These are phyloP conservation scores for Fusarium pseudonygamai DNA, from an alignment of 2,329 filamentous ascomycete genomes.

Conservation along the genomic window DNA sequence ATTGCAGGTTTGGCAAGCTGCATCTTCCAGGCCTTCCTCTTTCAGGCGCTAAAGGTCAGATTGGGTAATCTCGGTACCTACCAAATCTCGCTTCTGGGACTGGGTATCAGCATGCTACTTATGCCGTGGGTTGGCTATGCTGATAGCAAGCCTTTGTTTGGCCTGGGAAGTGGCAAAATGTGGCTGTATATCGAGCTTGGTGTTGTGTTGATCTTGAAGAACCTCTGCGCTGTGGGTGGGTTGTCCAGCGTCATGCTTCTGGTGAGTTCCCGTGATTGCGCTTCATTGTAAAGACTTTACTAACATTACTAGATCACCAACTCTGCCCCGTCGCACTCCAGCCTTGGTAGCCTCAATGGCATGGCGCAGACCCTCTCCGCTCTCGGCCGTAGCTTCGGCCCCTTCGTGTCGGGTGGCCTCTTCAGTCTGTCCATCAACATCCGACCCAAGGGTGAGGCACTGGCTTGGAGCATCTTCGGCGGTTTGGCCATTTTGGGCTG, in stretches of 20 bases:
- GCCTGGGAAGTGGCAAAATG: slow-evolving; percentile 68
- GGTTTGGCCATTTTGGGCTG: slow-evolving; percentile 85
- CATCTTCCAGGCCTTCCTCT: slow-evolving; percentile 86
- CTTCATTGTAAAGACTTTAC: no score
- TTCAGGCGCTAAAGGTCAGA: slow-evolving; percentile 78
- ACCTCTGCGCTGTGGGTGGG: slow-evolving; percentile 87
- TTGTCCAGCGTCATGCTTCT: slow-evolving; percentile 88
- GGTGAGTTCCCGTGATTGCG: slow-evolving; percentile 58
- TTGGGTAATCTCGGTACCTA: slow-evolving; percentile 90
- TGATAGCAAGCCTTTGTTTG: slow-evolving; percentile 64
- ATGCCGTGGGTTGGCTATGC: slow-evolving; percentile 92
- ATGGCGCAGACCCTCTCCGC: slow-evolving; percentile 94
- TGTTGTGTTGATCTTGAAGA: slow-evolving; percentile 83
- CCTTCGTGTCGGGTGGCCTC: slow-evolving; percentile 85
- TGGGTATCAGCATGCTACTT: slow-evolving; percentile 82
- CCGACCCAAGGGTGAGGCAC: slow-evolving; percentile 80
- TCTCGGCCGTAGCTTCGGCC: slow-evolving; percentile 86
- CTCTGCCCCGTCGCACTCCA: slow-evolving; percentile 84
- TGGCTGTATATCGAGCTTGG: slow-evolving; percentile 88
- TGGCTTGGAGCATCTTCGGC: slow-evolving; percentile 89
- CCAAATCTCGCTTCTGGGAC: slow-evolving; percentile 77
- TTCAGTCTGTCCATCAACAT: slow-evolving; percentile 82
- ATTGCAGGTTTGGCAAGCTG: slow-evolving; percentile 89
- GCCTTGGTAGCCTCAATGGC: slow-evolving; percentile 90
- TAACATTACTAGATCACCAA: slow-evolving; percentile 79